These are phyloP conservation scores for Scedosporium apiospermum DNA, from an alignment of 2,329 filamentous ascomycete genomes.

Conservation along the genomic window DNA sequence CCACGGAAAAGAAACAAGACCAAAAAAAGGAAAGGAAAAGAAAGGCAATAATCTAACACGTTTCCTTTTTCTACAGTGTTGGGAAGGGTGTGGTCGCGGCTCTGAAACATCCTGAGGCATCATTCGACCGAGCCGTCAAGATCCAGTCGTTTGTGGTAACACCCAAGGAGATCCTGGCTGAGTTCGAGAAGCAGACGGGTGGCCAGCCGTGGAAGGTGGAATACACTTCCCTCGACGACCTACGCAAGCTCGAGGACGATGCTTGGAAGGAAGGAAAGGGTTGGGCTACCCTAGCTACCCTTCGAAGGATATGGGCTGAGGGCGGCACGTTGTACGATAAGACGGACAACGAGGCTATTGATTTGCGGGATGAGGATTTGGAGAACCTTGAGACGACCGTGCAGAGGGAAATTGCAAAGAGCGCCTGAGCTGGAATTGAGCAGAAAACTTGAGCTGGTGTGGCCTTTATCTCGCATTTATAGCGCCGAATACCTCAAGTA, in stretches of 20 bases:
- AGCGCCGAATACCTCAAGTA: no score
- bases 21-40: not conserved
- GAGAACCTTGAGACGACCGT: conserved; percentile 36
- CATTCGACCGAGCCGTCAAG: conserved; percentile 48
- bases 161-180: conserved; percentile 50
- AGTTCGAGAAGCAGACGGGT: conserved; percentile 58
- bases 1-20: not conserved
- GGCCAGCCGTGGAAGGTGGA: conserved; percentile 40
- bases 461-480: no score
- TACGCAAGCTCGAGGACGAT: conserved; percentile 48
- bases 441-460: not conserved
- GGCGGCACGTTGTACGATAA: conserved; percentile 62
- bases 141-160: conserved; percentile 65
- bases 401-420: not conserved
- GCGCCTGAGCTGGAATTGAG: not conserved
- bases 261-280: conserved; percentile 45
- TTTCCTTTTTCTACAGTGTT: conserved; percentile 33
- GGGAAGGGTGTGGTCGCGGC: conserved; percentile 56
- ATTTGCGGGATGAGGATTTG: conserved; percentile 33
- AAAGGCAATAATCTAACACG: not conserved
- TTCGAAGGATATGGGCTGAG: conserved; percentile 63
- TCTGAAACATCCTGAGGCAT: conserved; percentile 43
- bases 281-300: conserved; percentile 44
- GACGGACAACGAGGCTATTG: conserved; percentile 55
- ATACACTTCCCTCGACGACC: conserved; percentile 40